Percentiles rank a stretch among this genome's conserved stretches.
Conservation (phyloP, 495 filamentous ascomycete genomes). For the Aspergillus sclerotioniger region DNA sequence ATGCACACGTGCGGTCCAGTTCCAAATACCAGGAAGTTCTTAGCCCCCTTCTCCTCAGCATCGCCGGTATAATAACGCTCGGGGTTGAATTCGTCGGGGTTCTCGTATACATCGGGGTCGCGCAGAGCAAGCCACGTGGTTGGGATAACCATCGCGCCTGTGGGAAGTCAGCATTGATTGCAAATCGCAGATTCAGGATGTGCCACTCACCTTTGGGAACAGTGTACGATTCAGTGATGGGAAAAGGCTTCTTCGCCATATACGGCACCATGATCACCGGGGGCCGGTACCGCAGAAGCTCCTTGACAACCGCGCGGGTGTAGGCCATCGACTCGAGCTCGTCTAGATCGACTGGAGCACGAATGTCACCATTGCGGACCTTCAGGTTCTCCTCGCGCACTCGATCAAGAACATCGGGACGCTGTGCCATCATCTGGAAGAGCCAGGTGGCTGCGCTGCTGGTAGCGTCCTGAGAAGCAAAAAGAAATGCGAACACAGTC, state of each 20-base stretch:
- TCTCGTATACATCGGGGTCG: conserved; percentile 81
- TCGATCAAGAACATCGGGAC: conserved; percentile 78
- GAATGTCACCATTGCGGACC: conserved; percentile 67
- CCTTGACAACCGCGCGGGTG: conserved; percentile 84
- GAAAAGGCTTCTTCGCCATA: conserved; percentile 83
- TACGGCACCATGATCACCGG: conserved; percentile 98
- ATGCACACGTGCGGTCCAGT: conserved; percentile 91
- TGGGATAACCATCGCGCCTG: conserved; percentile 80
- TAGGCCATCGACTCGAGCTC: conserved; percentile 84
- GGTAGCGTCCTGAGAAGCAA: conserved; percentile 93
- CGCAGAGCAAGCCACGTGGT: conserved; percentile 83
- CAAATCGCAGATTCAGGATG: neutral
- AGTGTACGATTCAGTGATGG: conserved; percentile 77
- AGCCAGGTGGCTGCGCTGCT: conserved; percentile 88
- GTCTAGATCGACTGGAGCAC: conserved; percentile 66
- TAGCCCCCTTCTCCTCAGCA: conserved; percentile 75
- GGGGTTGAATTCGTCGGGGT: conserved; percentile 77
- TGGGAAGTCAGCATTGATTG: neutral
- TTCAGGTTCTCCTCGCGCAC: conserved; percentile 81
- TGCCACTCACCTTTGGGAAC: conserved; percentile 69
- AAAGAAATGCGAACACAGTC: conserved; percentile 93
- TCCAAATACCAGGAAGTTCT: conserved; percentile 96
- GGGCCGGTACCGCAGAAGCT: conserved; percentile 87
- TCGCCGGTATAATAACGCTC: conserved; percentile 88
- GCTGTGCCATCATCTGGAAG: conserved; percentile 86